These are phyloP conservation scores for Blepharisma stoltei DNA, from an alignment of 73 alveolate genomes.

Conservation along the genomic window DNA sequence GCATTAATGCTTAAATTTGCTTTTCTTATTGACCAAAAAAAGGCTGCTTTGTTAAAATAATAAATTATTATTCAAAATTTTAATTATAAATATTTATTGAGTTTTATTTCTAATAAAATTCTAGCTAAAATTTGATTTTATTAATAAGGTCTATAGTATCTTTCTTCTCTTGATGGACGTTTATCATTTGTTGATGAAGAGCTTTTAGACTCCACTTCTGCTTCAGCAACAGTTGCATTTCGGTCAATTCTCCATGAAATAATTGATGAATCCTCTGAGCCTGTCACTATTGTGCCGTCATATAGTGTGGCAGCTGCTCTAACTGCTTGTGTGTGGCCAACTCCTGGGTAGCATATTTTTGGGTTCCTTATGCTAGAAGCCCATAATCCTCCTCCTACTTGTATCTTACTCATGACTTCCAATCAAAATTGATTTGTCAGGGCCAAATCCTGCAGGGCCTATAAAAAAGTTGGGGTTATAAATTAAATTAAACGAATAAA, in stretches of 20 bases:
- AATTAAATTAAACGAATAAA: too few relatives aligned
- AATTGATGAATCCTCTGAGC: constrained; percentile 17
- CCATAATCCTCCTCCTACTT: neutral
- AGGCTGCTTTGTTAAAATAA: too few relatives aligned
- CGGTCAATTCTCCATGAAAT: constrained; percentile 12
- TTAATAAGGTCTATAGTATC: constrained; percentile 3
- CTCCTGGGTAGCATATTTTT: neutral
- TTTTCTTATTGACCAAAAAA: too few relatives aligned
- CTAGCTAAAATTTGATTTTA: neutral
- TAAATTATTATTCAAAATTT: too few relatives aligned
- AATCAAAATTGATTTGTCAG: neutral
- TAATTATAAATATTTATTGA: too few relatives aligned
- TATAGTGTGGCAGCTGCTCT: neutral
- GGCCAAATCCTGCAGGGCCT: neutral
- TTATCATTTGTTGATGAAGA: neutral
- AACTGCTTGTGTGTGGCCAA: neutral
- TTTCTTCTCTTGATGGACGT: neutral
- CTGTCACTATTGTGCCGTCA: neutral
- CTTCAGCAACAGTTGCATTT: neutral
- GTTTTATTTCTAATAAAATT: too few relatives aligned
- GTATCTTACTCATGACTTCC: constrained; percentile 22
- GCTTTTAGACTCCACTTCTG: neutral
- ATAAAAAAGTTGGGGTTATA: neutral
- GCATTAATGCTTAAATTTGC: too few relatives aligned
- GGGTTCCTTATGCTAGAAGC: neutral